Evolutionary conservation across 306 rosid species (phyloP).

Genomic region (Carpinus viminea): DNA sequence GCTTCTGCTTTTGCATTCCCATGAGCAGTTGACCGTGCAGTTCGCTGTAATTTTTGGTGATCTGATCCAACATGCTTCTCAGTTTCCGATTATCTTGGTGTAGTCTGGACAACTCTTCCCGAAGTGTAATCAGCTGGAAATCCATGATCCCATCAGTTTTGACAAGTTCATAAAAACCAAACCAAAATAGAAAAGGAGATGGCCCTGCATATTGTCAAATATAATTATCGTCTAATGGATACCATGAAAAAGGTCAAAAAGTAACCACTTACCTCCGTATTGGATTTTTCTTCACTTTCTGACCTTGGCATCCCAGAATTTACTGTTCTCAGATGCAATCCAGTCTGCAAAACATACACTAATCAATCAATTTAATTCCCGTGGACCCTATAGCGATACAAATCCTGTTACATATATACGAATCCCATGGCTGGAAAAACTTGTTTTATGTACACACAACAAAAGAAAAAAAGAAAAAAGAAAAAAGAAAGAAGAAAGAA

Average conservation of each 20-base stretch:
- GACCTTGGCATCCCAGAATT: constrained; percentile 10
- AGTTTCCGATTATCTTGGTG: constrained; percentile 43
- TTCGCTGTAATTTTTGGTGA: constrained; percentile 43
- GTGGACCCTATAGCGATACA: too few relatives aligned
- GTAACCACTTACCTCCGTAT: constrained; percentile 28
- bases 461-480: too few relatives aligned
- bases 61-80: constrained; percentile 41
- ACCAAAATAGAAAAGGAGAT: neutral
- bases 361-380: neutral
- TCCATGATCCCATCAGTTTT: neutral
- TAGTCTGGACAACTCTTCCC: constrained; percentile 36
- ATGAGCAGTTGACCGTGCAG: constrained; percentile 43
- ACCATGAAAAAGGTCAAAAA: neutral
- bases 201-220: neutral
- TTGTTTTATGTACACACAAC: neutral
- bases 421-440: neutral
- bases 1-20: constrained; percentile 37
- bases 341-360: constrained; percentile 27
- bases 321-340: constrained; percentile 32
- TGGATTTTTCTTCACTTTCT: constrained; percentile 3
- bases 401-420: neutral
- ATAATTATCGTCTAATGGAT: too few relatives aligned
- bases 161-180: neutral
- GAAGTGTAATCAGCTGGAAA: constrained; percentile 24
- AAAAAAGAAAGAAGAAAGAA: neutral